Conservation (phyloP, 176 grass and related monocot genomes). For the Carex parvula region DNA sequence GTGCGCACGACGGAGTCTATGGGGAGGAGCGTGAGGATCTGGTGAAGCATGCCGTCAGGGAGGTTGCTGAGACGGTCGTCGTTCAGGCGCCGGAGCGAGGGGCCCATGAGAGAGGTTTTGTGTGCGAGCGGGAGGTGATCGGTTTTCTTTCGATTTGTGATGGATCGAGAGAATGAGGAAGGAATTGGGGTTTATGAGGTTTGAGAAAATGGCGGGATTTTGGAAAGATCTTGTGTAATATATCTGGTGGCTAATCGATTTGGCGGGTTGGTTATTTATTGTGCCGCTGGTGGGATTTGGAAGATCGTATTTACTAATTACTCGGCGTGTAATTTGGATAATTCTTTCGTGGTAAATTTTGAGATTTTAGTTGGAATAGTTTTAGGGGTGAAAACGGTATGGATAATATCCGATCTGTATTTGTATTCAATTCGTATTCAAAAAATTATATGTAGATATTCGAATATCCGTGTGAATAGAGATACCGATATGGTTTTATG, state of each 20-base stretch:
- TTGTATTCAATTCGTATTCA: no score
- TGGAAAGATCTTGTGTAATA: neutral
- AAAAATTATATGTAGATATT: no score
- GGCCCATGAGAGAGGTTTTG: neutral
- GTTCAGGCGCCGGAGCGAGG: neutral
- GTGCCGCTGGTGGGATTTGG: no score
- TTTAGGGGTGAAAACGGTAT: no score
- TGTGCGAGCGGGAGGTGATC: neutral
- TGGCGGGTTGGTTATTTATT: neutral
- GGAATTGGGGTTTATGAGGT: neutral
- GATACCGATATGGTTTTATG: no score
- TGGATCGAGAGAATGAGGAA: neutral
- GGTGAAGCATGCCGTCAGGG: neutral
- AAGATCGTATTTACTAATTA: no score
- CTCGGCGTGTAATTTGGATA: no score
- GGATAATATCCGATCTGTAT: no score
- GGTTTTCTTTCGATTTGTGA: neutral
- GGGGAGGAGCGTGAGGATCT: slow-evolving; percentile 2
- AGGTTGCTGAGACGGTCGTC: neutral
- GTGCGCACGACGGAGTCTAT: slow-evolving; percentile 1
- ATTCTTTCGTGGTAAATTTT: no score
- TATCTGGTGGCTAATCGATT: neutral
- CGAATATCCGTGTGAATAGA: no score
- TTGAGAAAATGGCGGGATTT: neutral
- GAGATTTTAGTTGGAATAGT: no score